These are phyloP conservation scores for Vitis labrusca DNA, from an alignment of 164 flowering plant species.

Conservation along the genomic window DNA sequence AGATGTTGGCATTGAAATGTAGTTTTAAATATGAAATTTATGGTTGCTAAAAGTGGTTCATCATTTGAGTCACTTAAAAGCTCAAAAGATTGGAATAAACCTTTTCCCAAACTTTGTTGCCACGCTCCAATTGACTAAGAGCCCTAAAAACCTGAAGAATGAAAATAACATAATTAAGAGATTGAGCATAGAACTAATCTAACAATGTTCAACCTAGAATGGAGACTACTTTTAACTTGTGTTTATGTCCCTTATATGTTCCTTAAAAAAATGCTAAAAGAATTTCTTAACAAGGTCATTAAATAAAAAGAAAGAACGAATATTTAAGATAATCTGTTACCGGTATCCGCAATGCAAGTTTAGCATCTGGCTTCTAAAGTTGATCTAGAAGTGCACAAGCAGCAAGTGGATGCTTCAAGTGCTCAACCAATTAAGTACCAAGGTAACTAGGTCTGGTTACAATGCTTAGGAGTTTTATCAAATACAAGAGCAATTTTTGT, in stretches of 20 bases:
- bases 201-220: too few species aligned
- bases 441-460: conserved; percentile 81
- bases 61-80: conserved; percentile 78
- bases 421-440: conserved; percentile 93
- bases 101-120: conserved; percentile 82
- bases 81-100: conserved; percentile 62
- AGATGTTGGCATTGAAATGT: conserved; percentile 89
- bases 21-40: conserved; percentile 80
- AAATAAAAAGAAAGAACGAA: conserved; percentile 5
- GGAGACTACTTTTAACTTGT: too few species aligned
- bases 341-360: conserved; percentile 66
- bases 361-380: conserved; percentile 82
- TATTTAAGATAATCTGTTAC: conserved; percentile 45
- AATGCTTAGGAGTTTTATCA: conserved; percentile 97
- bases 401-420: conserved; percentile 91
- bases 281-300: background rate
- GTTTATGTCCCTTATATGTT: too few species aligned
- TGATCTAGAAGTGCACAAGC: conserved; percentile 90
- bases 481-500: conserved; percentile 88
- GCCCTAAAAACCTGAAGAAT: conserved; percentile 74
- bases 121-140: conserved; percentile 86
- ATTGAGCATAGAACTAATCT: too few species aligned
- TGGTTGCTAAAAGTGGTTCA: conserved; percentile 75
- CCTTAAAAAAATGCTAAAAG: too few species aligned
- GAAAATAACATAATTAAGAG: too few species aligned